Conservation (phyloP, 2,329 filamentous ascomycete species). For the Fusarium udum region DNA sequence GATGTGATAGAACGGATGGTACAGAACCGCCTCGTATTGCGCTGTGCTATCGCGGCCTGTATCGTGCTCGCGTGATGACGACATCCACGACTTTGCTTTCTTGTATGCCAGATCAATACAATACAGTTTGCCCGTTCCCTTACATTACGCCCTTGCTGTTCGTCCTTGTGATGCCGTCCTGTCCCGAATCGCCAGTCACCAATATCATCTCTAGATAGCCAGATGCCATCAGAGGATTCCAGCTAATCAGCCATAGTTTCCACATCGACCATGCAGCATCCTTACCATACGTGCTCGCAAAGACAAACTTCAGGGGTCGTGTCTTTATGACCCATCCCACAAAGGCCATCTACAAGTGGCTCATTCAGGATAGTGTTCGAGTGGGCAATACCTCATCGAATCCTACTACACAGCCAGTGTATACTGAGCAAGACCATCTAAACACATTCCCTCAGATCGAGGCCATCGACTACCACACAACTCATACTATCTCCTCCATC, state of each 20-base stretch:
- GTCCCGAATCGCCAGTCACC: conserved; percentile 32
- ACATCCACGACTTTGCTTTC: conserved; percentile 40
- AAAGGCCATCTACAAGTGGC: conserved; percentile 99
- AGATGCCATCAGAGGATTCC: conserved; percentile 18
- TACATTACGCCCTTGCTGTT: conserved; percentile 36
- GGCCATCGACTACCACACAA: conserved; percentile 98
- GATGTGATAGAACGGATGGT: conserved; percentile 40
- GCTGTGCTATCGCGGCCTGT: conserved; percentile 15
- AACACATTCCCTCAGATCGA: conserved; percentile 95
- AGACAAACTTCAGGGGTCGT: conserved; percentile 95
- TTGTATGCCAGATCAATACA: conserved; percentile 53
- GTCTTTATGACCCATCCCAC: conserved; percentile 99
- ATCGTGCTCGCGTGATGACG: conserved; percentile 39
- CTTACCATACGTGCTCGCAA: conserved; percentile 95
- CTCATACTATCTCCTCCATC: conserved; percentile 95
- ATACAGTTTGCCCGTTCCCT: conserved; percentile 44
- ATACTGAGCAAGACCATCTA: conserved; percentile 94
- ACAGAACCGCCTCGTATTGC: neutral
- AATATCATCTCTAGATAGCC: conserved; percentile 15
- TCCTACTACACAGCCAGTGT: conserved; percentile 77
- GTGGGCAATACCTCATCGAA: conserved; percentile 78
- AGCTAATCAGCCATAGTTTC: conserved; percentile 71
- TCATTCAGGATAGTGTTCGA: conserved; percentile 95
- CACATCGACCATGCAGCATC: conserved; percentile 98
- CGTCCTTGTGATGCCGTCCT: conserved; percentile 43